These are phyloP conservation scores for Davidsoniella australis DNA, from an alignment of 2,329 filamentous ascomycete species.

Conservation along the genomic window DNA sequence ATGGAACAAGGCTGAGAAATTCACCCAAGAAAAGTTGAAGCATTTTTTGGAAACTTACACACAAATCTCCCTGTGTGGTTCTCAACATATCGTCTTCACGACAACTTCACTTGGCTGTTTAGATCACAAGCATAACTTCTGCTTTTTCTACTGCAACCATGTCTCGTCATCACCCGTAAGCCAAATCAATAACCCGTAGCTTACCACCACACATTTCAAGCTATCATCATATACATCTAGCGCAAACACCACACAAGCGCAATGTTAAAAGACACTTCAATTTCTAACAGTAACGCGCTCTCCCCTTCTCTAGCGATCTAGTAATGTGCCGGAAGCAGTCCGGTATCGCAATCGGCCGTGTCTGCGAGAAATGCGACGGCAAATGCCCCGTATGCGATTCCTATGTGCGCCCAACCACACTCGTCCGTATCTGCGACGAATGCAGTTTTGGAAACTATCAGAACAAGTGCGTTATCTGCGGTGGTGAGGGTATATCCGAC, in stretches of 20 bases:
- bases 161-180: conserved; percentile 88
- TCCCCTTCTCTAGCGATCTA: conserved; percentile 47
- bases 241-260: not conserved
- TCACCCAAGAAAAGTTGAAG: not conserved
- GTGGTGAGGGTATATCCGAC: conserved; percentile 93
- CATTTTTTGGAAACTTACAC: not conserved
- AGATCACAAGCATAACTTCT: not conserved
- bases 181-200: conserved; percentile 13
- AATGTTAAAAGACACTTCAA: not conserved
- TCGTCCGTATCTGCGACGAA: conserved; percentile 97
- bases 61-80: not conserved
- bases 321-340: conserved; percentile 99
- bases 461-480: conserved; percentile 98
- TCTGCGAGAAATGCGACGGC: conserved; percentile 99
- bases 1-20: conserved; percentile 9
- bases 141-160: conserved; percentile 29
- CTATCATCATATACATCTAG: not conserved
- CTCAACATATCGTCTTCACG: too few relatives aligned
- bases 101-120: not conserved
- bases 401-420: conserved; percentile 92
- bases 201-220: too few relatives aligned
- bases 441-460: conserved; percentile 99
- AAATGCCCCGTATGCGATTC: conserved; percentile 99
- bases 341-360: conserved; percentile 91
- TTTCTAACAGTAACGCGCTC: not conserved